Base-by-base conservation (phyloP, 208 protist species). In the Angomonas ambiguus region DNA sequence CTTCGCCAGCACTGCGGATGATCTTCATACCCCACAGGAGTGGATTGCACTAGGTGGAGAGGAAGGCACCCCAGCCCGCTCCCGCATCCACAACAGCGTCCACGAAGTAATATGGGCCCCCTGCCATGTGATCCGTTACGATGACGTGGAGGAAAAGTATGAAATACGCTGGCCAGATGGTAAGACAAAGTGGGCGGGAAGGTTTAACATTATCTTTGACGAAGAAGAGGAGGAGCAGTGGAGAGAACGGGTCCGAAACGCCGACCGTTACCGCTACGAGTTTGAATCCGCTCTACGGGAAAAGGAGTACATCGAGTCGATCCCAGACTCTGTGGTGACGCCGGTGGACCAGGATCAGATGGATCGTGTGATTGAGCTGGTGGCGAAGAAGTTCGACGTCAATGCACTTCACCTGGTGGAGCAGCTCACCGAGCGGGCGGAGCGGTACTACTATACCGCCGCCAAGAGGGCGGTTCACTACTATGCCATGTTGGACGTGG, bases 191-290 rank as follows among this genome's bases (percentile, higher is more conserved):
- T 95, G 85, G 88, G 92, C 92, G 22, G 79, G 78, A 25, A 79
- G 93, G 20, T 78, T 97, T 28, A 97, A 97, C 79, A 86, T 97
- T 35, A 76, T 87, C 32, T 97, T 97, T 64, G 88, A 94, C 62
- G 80, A 18, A 2, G 93, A 97, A 75, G 76, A 92, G 41, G 77
- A 84, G 60, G 62, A 51, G 28, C 32, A 31, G 58, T 97, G 93
- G 91, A 67, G 80, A 61, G 72, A 88, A 49, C 88, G 93, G 35
- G 74, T 93, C 48, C 78, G 71, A 3, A 75, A 72, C 20, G 91
- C 93, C 8, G 75, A 90, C 48, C 74, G 41, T n/a, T 88, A 88
- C 65, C 87, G 90, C 55, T 49, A 62, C n/a, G 76, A 82, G 30
- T 87, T 81, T 3, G 88, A 97, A 67, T 82, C 84, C 2, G 74